Evolutionary conservation across 371 early-diverging fungal species (phyloP), one percentile per base, ranked within the genome.

Genomic region (Mucor saturninus): DNA sequence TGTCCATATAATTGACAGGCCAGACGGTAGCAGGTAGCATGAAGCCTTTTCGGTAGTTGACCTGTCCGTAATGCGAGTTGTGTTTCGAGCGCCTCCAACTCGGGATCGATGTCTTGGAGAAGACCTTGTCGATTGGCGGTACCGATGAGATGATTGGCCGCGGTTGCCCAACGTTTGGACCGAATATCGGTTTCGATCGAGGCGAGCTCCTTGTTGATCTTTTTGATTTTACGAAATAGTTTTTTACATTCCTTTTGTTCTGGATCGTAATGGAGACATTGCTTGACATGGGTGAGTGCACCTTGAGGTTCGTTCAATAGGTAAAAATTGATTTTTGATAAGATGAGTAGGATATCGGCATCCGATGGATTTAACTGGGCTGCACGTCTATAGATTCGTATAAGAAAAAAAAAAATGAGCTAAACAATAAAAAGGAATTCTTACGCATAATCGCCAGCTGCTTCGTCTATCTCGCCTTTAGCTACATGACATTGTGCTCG

Each of bases 241-340:
- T 73, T 75, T 71, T 93, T 93, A 80, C 97, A 98, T 38, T 75
- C 54, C 71, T 90, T 90, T 72, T 95, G 85, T 56, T 96, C 97
- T 2, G 96, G 97, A 67, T 98, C 98, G 28, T 86, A 88, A 40
- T 89, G 85, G 5, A 96, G 73, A 67, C 96, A 96, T 61, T 91
- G 91, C 60, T 94, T 94, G 54, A 91, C 80, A 63, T 86, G 80
- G 0, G 82, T 67, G 35, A 93, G 50, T 10, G 95, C 91, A 28
- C 85, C 83, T 51, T 85, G 80, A 2, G 87, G 80, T 76, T 92
- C 90, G 54, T 92, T 80, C 37, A 92, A 62, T 37, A 79, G 85
- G 58, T 79, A 86, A 53, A 80, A 95, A 65, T 91, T 91, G 66
- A 97, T 81, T 15, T 83, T 80, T n/a, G 93, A 88, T 48, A 96